These are phyloP conservation scores for Oryza punctata DNA, from an alignment of 176 grass and related monocot species.

Conservation along the genomic window DNA sequence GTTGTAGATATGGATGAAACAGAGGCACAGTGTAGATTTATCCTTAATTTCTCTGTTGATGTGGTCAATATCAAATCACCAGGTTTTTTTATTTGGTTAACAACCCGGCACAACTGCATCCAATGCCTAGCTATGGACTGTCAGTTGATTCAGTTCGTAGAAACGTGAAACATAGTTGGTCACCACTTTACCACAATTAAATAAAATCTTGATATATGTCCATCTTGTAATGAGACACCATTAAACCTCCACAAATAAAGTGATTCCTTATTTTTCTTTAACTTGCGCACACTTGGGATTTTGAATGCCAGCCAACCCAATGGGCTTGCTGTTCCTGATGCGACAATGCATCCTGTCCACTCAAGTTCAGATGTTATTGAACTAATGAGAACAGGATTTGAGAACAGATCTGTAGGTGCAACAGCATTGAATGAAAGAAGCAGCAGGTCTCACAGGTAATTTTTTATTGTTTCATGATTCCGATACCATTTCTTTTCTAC, in stretches of 20 bases:
- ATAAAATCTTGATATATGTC: not conserved
- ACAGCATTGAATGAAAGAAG: conserved; percentile 86
- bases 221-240: not conserved
- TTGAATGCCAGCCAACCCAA: conserved; percentile 58
- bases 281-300: conserved; percentile 68
- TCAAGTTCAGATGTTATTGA: conserved; percentile 69
- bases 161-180: conserved; percentile 24
- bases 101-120: not conserved
- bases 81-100: conserved; percentile 13
- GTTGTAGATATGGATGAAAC: not conserved
- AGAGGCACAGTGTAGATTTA: not conserved
- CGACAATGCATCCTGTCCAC: conserved; percentile 67
- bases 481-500: conserved; percentile 12
- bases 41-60: not conserved
- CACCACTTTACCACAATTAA: not conserved
- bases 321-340: conserved; percentile 84
- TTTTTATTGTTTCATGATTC: conserved; percentile 33
- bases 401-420: conserved; percentile 65
- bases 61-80: not conserved
- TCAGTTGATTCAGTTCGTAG: conserved; percentile 21
- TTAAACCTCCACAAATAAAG: not conserved
- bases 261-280: conserved; percentile 49
- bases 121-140: not conserved
- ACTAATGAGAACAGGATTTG: conserved; percentile 70
- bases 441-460: conserved; percentile 92